These are phyloP conservation scores for Pseudogymnoascus sp. DNA, from an alignment of 2,329 filamentous ascomycete genomes.

Conservation along the genomic window DNA sequence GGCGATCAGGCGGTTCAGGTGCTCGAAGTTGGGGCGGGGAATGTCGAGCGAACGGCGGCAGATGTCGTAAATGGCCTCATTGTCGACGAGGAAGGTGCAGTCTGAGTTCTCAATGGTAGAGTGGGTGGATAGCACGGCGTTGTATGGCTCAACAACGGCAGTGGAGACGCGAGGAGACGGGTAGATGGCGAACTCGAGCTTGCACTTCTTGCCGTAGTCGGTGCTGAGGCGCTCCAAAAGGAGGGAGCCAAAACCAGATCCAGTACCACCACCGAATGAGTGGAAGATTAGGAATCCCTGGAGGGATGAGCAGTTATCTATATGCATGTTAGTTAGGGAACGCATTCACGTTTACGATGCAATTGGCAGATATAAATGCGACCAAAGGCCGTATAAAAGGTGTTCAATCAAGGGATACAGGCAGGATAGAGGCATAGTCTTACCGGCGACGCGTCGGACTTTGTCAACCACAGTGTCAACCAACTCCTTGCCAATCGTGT, in stretches of 20 bases:
- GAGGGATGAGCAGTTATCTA: constrained; percentile 59
- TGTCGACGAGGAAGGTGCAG: constrained; percentile 63
- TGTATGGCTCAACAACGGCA: constrained; percentile 63
- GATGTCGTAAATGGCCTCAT: constrained; percentile 63
- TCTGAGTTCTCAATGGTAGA: constrained; percentile 61
- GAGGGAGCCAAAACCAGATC: constrained; percentile 59
- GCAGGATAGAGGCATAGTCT: constrained; percentile 15
- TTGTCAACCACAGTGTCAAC: constrained; percentile 57
- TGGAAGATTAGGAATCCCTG: constrained; percentile 64
- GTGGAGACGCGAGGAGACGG: constrained; percentile 57
- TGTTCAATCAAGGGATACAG: not conserved
- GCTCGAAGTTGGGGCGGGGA: constrained; percentile 55
- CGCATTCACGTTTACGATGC: not conserved
- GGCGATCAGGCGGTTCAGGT: constrained; percentile 59
- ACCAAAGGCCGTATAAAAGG: not conserved
- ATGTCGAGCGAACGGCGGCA: constrained; percentile 59
- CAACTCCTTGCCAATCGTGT: constrained; percentile 62
- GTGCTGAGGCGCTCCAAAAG: constrained; percentile 56
- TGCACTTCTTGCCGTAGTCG: constrained; percentile 62
- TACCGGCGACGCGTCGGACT: constrained; percentile 57
- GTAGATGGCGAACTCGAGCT: constrained; percentile 61
- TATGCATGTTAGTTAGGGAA: not conserved
- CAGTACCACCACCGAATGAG: constrained; percentile 61
- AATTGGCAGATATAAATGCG: not conserved
- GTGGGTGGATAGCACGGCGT: constrained; percentile 50